Evolutionary conservation across 257 asterid genomes (phyloP), one percentile per base, ranked within the genome.

Genomic region (Scutellaria galericulata): DNA sequence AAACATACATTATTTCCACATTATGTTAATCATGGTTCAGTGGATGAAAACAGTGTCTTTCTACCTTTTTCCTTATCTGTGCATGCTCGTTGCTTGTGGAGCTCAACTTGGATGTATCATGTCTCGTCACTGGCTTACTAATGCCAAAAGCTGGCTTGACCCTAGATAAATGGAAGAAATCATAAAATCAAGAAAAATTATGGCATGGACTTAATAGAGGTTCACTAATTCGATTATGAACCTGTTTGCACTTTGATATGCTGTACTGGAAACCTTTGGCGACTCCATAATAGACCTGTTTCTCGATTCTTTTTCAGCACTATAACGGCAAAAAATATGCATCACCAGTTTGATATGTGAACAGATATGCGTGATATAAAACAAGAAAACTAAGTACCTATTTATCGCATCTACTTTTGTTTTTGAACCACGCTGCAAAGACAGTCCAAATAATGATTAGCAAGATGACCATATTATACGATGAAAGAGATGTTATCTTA

Each of bases 51-150:
- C 22, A 47, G 58, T 18, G 56, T 59, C 14, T 12, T 12, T 46
- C 85, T 66, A 73, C 95, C 85, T 86, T 85, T 74, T 83, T 83
- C 73, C 87, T 84, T 61, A 31, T 31, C 37, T 31, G 37, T 31
- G 37, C 37, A 4, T 0, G 37, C 37, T 31, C 37, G 37, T 31
- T 31, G 37, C 5, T 31, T 31, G 5, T 31, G 37, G 37, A 31
- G 37, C 59, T 79, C 75, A 71, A 71, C 75, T 71, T 46, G 35
- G 86, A 53, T 15, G 40, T 68, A 46, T 58, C 86, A 73, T 55
- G 86, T 66, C 78, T 87, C 63, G 22, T 9, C 54, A 56, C 31
- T 51, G 77, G 74, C 41, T 74, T 69, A 59, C 70, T 40, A 67
- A 80, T 77, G 70, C 52, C 74, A 8, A 73, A 47, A 18, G 75